phyloP scores from a whole-genome alignment of 2,329 filamentous ascomycete genomes.

The Tolypocladium cylindrosporum region DNA sequence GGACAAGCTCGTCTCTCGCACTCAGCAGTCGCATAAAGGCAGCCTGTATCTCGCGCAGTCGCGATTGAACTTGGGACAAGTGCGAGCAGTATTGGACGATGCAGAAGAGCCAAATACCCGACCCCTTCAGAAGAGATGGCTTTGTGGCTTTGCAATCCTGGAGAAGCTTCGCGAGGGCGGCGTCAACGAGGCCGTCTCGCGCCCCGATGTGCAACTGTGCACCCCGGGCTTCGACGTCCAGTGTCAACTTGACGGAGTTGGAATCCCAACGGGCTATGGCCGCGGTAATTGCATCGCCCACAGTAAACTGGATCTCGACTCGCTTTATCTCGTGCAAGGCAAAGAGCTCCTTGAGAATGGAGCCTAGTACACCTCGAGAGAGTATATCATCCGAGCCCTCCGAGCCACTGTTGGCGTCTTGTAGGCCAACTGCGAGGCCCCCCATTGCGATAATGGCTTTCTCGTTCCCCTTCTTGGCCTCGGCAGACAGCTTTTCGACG shows the following conservation, averaged over 20 bases:
- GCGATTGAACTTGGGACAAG: constrained; percentile 60
- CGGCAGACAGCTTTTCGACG: constrained; percentile 51
- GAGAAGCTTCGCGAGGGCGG: constrained; percentile 63
- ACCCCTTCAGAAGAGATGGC: constrained; percentile 80
- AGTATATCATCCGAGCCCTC: constrained; percentile 13
- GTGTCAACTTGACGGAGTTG: constrained; percentile 60
- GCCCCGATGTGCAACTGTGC: constrained; percentile 27
- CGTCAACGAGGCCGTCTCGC: constrained; percentile 31
- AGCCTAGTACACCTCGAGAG: constrained; percentile 31
- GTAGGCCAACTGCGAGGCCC: constrained; percentile 56
- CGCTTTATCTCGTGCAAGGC: constrained; percentile 74
- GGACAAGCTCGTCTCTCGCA: constrained; percentile 85
- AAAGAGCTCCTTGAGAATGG: constrained; percentile 60
- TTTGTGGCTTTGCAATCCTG: constrained; percentile 74
- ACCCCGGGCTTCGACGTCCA: constrained; percentile 57
- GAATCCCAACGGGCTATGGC: constrained; percentile 76
- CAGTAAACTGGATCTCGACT: constrained; percentile 79
- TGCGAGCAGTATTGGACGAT: constrained; percentile 85
- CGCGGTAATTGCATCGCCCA: constrained; percentile 79
- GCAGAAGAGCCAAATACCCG: constrained; percentile 90
- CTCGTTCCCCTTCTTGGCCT: constrained; percentile 73
- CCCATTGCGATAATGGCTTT: constrained; percentile 75
- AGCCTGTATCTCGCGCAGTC: constrained; percentile 68
- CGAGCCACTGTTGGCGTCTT: constrained; percentile 18
- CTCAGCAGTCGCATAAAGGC: constrained; percentile 82